Conservation (phyloP, 163 green algal genomes). For the Volvox carteri region DNA sequence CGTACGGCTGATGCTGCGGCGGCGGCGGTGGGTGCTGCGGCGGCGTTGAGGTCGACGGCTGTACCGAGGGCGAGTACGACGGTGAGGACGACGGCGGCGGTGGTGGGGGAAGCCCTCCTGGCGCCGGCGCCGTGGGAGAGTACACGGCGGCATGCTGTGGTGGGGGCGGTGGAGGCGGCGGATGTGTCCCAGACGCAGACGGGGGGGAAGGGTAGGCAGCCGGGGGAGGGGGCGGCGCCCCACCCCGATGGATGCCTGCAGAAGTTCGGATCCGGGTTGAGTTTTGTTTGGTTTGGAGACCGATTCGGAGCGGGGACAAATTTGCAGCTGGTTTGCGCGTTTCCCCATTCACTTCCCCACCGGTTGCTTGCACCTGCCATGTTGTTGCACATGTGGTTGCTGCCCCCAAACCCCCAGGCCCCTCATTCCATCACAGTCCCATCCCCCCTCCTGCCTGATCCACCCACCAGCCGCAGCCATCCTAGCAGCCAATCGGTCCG, state of each 20-base stretch:
- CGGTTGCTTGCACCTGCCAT: no score
- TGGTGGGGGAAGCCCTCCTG: background rate
- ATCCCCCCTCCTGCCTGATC: no score
- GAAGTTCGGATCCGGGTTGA: no score
- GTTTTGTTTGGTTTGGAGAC: no score
- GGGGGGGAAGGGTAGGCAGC: constrained; percentile 20
- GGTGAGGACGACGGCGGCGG: background rate
- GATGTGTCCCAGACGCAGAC: background rate
- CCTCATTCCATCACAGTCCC: no score
- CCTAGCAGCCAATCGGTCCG: constrained; percentile 48
- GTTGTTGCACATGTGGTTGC: no score
- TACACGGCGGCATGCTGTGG: background rate
- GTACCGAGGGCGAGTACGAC: background rate
- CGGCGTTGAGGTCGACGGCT: background rate
- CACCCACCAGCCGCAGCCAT: constrained; percentile 55
- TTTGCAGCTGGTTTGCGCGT: no score
- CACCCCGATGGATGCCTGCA: constrained; percentile 15
- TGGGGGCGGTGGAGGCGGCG: background rate
- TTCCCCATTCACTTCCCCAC: no score
- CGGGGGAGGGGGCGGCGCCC: background rate
- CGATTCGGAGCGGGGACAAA: no score
- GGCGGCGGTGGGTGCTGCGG: background rate
- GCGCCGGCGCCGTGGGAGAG: background rate
- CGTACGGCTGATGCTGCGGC: constrained; percentile 1
- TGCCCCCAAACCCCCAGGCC: no score